Evolutionary conservation across 78 protist genomes (phyloP).

Genomic region (Dictyostelium purpureum): DNA sequence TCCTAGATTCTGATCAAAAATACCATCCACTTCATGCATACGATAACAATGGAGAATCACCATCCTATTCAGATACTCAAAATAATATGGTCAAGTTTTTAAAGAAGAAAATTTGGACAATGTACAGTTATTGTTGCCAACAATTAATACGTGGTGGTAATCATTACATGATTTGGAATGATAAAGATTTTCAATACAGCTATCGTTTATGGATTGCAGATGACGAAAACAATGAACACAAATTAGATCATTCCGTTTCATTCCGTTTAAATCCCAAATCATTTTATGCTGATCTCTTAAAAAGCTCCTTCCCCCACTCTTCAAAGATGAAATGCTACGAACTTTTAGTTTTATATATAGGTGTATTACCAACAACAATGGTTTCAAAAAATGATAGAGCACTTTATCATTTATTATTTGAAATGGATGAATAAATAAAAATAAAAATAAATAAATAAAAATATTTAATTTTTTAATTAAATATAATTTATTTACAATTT

Average conservation of each 20-base stretch:
- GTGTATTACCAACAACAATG: constrained; percentile 34
- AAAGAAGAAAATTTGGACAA: constrained; percentile 56
- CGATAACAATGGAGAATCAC: neutral
- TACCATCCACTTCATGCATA: neutral
- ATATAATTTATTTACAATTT: too few relatives aligned
- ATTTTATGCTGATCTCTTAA: constrained; percentile 29
- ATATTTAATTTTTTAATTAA: neutral
- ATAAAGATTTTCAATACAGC: constrained; percentile 44
- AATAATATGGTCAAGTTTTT: constrained; percentile 29
- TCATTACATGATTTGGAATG: constrained; percentile 46
- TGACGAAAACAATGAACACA: constrained; percentile 57
- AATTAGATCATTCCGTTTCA: constrained; percentile 5
- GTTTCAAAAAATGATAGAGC: constrained; percentile 57
- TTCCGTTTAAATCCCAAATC: neutral
- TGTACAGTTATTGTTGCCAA: constrained; percentile 61
- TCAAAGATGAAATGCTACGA: constrained; percentile 55
- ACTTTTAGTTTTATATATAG: constrained; percentile 44
- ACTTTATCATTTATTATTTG: constrained; percentile 27
- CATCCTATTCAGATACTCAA: neutral
- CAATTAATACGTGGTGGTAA: constrained; percentile 35
- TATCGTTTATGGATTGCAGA: constrained; percentile 55
- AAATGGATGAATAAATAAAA: constrained; percentile 11
- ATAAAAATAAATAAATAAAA: neutral
- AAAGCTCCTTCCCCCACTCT: constrained; percentile 28
- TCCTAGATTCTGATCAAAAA: neutral